Evolutionary conservation across 441 rosid genomes (phyloP), one percentile per base, ranked within the genome.

Genomic region (Omphalea diandra): DNA sequence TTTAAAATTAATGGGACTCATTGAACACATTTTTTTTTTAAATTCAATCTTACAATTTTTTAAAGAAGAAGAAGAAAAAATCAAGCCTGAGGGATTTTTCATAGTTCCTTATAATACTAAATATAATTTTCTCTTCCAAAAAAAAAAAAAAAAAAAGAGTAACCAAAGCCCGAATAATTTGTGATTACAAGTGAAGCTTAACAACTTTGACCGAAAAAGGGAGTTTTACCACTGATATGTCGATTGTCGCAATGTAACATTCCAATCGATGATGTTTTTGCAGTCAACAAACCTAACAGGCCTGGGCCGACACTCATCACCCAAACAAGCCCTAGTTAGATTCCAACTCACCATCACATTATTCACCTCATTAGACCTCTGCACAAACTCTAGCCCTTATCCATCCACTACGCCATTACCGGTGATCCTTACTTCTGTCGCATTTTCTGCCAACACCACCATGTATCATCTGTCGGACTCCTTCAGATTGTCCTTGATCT

Each of bases 331-430:
- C 20, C 97, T 90, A 0, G 88, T 89, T 24, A 66, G 55, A 60
- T 90, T 91, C 96, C 97, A 93, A 67, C 97, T 90, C 78, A 90
- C 91, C 97, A 88, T 89, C 77, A 91, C 89, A 76, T 91, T 91
- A 83, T 93, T 89, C 76, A 78, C 82, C 79, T 81, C 79, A 15
- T 79, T 75, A 54, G 86, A 86, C 64, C 79, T 83, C 82, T 68
- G 77, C 74, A 93, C 98, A 49, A 89, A 93, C 68, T 75, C 77
- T 73, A 81, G 67, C 63, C 91, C 95, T 66, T 94, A 96, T 5
- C 97, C 98, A 56, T 94, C 97, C 57, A 88, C 83, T 32, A 63
- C 82, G 27, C 98, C 95, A 5, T 94, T 94, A 18, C 97, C 96
- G 1, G 88, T 87, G 29, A 88, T 87, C 73, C 96, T 97, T 1